phyloP scores from a whole-genome alignment of 108 stramenopile genomes.

The Aurantiochytrium sp. region DNA sequence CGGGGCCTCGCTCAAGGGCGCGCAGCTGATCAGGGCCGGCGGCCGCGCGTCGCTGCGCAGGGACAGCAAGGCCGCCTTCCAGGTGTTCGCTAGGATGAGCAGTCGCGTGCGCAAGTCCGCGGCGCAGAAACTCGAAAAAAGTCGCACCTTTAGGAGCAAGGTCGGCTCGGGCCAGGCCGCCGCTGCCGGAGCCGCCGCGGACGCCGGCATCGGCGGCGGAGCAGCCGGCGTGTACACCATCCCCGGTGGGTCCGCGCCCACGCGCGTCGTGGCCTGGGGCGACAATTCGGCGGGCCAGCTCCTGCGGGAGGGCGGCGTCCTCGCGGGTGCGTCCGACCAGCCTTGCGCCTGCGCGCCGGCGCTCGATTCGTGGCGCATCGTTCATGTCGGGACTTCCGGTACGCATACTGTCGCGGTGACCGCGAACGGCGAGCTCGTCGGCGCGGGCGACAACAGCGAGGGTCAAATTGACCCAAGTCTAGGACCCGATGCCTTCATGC shows the following conservation, averaged over 20 bases:
- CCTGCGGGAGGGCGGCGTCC: neutral
- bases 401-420: constrained; percentile 50
- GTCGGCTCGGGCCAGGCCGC: too few relatives aligned
- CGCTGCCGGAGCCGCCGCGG: too few relatives aligned
- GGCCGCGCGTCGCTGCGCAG: too few relatives aligned
- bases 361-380: neutral
- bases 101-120: too few relatives aligned
- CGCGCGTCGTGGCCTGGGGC: neutral
- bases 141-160: too few relatives aligned
- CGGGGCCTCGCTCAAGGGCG: too few relatives aligned
- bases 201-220: too few relatives aligned
- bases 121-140: too few relatives aligned
- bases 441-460: constrained; percentile 51
- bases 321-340: neutral
- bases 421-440: constrained; percentile 37
- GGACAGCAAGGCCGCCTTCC: too few relatives aligned
- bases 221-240: neutral
- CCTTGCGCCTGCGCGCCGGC: neutral
- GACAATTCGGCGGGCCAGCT: neutral
- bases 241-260: neutral
- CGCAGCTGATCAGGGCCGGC: too few relatives aligned
- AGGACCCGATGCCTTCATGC: neutral
- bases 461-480: constrained; percentile 37
- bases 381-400: neutral
- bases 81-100: too few relatives aligned